phyloP scores from a whole-genome alignment of 495 filamentous ascomycete species.

The Neurospora discreta region DNA sequence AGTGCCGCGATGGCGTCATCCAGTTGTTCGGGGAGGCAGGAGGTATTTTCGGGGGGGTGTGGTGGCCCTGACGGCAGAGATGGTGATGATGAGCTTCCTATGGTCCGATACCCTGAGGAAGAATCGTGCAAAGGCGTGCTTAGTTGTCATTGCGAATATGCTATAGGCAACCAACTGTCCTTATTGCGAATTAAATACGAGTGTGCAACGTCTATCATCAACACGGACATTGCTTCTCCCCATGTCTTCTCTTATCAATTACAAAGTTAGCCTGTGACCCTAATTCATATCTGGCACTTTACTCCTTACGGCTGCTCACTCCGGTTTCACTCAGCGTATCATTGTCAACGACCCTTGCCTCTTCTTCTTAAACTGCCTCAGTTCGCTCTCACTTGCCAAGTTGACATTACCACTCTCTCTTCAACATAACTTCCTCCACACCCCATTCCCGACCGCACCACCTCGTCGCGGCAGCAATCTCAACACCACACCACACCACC shows the following conservation, averaged over 20 bases:
- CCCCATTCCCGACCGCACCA: too few species aligned
- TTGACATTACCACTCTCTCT: neutral
- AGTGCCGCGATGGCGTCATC: too few species aligned
- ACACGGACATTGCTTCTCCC: neutral
- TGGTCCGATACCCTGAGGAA: too few species aligned
- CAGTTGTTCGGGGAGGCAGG: too few species aligned
- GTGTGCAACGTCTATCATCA: neutral
- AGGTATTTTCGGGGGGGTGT: too few species aligned
- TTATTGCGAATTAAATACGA: neutral
- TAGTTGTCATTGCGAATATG: neutral
- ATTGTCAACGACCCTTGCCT: neutral
- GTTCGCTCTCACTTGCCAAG: neutral
- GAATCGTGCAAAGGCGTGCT: neutral
- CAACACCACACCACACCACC: neutral
- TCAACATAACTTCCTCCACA: neutral
- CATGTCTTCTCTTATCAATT: neutral
- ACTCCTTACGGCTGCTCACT: neutral
- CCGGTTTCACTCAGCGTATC: neutral
- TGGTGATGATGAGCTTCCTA: too few species aligned
- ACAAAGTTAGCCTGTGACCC: neutral
- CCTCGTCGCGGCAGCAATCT: neutral
- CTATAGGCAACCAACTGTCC: neutral
- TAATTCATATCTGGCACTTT: neutral
- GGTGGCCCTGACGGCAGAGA: too few species aligned
- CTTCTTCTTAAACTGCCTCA: neutral